These are phyloP conservation scores for Ophiostoma sp. DNA, from an alignment of 2,329 filamentous ascomycete species.

Conservation along the genomic window DNA sequence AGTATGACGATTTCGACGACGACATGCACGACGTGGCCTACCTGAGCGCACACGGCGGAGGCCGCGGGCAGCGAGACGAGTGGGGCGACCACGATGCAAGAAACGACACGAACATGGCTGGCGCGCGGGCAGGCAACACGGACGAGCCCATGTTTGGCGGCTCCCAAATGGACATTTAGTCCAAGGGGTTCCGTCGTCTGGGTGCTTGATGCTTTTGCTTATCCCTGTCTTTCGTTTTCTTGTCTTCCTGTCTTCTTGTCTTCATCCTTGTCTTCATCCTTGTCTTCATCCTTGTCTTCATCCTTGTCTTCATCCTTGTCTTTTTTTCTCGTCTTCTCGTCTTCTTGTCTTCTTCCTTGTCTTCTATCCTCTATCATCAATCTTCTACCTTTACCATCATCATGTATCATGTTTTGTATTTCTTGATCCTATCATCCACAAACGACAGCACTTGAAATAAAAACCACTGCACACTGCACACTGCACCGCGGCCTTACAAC, in stretches of 20 bases:
- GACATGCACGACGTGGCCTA: slow-evolving; percentile 56
- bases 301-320: neutral
- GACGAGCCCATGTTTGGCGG: slow-evolving; percentile 61
- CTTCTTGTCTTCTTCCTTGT: neutral
- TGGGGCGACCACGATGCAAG: slow-evolving; percentile 49
- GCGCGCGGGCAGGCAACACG: slow-evolving; percentile 53
- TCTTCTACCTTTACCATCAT: neutral
- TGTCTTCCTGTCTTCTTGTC: too few relatives aligned
- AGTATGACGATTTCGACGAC: slow-evolving; percentile 43
- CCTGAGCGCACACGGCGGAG: slow-evolving; percentile 27
- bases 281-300: neutral
- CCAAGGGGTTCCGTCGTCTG: too few relatives aligned
- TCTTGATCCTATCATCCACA: neutral
- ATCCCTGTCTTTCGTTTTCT: too few relatives aligned
- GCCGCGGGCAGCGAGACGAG: slow-evolving; percentile 50
- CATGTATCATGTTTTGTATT: neutral
- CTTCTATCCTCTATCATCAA: neutral
- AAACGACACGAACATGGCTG: slow-evolving; percentile 55
- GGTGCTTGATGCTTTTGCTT: too few relatives aligned
- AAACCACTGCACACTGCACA: neutral
- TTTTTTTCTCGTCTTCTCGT: too few relatives aligned
- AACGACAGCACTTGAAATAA: neutral
- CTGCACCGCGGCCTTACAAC: neutral
- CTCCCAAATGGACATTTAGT: slow-evolving; percentile 58
- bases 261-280: neutral